Evolutionary conservation across 257 asterid species (phyloP).

Genomic region (Solanum sejunctum): DNA sequence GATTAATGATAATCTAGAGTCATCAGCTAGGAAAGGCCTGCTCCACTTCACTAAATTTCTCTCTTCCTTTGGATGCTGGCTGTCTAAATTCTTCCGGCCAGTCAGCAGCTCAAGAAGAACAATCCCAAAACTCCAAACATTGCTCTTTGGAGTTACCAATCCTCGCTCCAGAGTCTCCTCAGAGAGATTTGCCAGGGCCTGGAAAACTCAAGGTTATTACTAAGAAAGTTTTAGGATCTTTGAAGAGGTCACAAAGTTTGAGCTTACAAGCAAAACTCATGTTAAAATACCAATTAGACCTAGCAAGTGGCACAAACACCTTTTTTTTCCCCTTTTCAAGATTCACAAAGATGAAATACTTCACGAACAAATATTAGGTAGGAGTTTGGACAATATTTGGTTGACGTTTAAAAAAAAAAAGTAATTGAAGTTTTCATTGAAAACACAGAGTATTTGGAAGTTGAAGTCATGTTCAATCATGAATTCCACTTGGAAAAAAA

Average conservation of each 20-base stretch:
- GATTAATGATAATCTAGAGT: constrained; percentile 62
- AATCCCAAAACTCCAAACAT: constrained; percentile 90
- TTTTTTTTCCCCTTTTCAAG: neutral
- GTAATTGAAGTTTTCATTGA: neutral
- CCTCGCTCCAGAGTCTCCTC: constrained; percentile 82
- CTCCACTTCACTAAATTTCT: constrained; percentile 82
- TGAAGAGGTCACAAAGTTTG: neutral
- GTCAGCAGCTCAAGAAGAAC: constrained; percentile 87
- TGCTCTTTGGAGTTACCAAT: constrained; percentile 79
- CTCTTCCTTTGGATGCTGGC: constrained; percentile 73
- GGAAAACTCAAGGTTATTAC: constrained; percentile 1
- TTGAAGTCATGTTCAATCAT: neutral
- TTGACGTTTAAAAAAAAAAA: neutral
- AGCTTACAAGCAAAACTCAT: neutral
- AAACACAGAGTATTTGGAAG: neutral
- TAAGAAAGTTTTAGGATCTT: neutral
- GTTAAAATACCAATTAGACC: neutral
- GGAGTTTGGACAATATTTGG: neutral
- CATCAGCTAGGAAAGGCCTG: constrained; percentile 74
- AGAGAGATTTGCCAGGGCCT: constrained; percentile 78
- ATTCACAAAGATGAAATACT: neutral
- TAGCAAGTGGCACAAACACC: neutral
- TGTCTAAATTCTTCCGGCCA: constrained; percentile 67
- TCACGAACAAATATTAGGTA: neutral
- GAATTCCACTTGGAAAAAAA: neutral